Evolutionary conservation across 2,329 filamentous ascomycete species (phyloP), one percentile per base, ranked within the genome.

Genomic region (Hymenoscyphus occultus): DNA sequence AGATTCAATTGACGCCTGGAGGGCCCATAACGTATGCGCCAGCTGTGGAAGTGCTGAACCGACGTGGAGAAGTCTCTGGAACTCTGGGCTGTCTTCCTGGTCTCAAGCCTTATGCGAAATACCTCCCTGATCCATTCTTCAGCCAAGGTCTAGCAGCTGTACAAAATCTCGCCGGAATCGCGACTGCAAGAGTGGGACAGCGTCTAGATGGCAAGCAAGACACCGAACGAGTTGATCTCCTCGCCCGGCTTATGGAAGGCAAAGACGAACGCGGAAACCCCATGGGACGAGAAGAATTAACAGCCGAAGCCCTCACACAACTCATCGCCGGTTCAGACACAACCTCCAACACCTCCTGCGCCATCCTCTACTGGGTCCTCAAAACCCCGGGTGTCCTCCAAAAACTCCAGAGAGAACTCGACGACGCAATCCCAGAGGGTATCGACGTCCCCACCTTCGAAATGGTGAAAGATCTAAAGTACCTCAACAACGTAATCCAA

Each of bases 1-100:
- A 94, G 77, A 86, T 94, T 60, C 84, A 87, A 57, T 78, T 80
- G 66, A 83, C 83, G 0, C 86, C 88, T 0, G 81, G 86, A 65
- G 81, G 83, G 0, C 80, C 85, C 1, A 84, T 90, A 3, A 85
- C 86, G 35, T 92, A 90, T 72, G 90, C 90, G 0, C 85, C 89
- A 0, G 93, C 93, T 10, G 91, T 97, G 67, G 88, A 97, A 78
- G 93, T 96, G 3, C 81, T 97, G 63, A 97, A 97, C 79, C 86
- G 93, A 14, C 84, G 93, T 59, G 93, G 93, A 63, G 93, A 97
- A 74, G 92, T 97, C 39, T 93, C 89, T 13, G 90, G 87, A 3
- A 88, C 92, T 0, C 81, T 97, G 3, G 93, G 93, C 1, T 90
- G 86, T 72, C 80, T 89, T 63, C 92, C 93, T 0, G 77, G 80